phyloP scores from a whole-genome alignment of 1,284 basidiomycete genomes.

The Earliella scabrosa region DNA sequence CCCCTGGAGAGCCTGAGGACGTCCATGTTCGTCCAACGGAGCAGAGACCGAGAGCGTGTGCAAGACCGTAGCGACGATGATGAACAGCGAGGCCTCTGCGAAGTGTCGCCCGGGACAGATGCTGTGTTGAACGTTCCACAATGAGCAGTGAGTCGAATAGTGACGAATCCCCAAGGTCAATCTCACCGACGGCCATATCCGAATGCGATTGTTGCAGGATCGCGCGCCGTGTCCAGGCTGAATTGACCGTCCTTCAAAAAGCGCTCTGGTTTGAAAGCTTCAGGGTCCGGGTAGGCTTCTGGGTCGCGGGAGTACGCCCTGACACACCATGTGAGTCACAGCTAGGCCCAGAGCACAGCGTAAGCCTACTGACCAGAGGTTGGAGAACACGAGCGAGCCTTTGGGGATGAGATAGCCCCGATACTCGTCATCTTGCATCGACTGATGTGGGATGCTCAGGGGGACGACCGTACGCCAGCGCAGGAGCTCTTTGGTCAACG shows the following conservation, averaged over 20 bases:
- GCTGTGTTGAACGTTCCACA: conserved; percentile 1
- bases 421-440: conserved; percentile 21
- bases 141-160: background rate
- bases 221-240: conserved; percentile 2
- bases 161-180: background rate
- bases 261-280: conserved; percentile 21
- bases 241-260: conserved; percentile 21
- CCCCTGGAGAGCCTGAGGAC: background rate
- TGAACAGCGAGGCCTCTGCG: conserved; percentile 19
- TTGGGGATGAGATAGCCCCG: conserved; percentile 24
- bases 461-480: conserved; percentile 23
- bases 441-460: conserved; percentile 15
- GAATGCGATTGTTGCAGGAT: conserved; percentile 23
- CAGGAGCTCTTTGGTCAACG: conserved; percentile 19
- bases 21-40: background rate
- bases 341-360: background rate
- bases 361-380: conserved; percentile 19
- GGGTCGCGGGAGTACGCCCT: conserved; percentile 20
- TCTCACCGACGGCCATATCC: conserved; percentile 21
- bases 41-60: conserved; percentile 11
- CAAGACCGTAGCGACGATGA: conserved; percentile 13
- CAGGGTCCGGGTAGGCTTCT: conserved; percentile 18
- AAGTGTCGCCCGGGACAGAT: conserved; percentile 29
- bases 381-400: conserved; percentile 21
- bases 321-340: background rate